Evolutionary conservation across 805 yeast species (phyloP).

Genomic region (Saccharomycopsis javanensis): DNA sequence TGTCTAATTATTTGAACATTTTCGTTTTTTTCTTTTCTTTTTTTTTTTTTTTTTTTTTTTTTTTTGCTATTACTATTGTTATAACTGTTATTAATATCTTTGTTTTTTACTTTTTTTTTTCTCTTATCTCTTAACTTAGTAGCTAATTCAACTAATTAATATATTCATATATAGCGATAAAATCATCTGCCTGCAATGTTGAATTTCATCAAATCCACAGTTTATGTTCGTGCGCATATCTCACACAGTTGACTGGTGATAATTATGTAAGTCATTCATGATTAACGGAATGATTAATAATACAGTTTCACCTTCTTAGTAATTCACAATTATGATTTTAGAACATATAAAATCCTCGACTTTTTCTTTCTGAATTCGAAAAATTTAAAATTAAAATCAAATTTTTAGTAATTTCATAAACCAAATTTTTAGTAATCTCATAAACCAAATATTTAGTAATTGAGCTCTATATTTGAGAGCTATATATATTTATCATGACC

Average conservation of each 20-base stretch:
- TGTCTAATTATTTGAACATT: background rate
- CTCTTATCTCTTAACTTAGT: no score
- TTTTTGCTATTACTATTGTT: background rate
- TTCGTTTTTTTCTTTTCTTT: background rate
- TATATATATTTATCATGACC: constrained; percentile 1
- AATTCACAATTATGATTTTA: background rate
- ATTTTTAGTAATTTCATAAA: no score
- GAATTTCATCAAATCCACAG: background rate
- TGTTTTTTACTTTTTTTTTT: no score
- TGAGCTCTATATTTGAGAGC: no score
- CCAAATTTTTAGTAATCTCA: no score
- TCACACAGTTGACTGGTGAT: background rate
- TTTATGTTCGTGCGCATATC: background rate
- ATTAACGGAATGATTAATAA: background rate
- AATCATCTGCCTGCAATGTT: background rate
- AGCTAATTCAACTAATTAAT: no score
- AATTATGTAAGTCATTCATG: background rate
- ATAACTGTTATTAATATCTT: no score
- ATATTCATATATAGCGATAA: no score
- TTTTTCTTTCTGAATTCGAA: no score
- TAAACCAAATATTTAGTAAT: no score
- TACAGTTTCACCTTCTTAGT: background rate
- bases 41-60: background rate
- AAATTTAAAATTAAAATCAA: no score
- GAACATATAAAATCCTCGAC: background rate